Base-by-base conservation (phyloP, 2,329 filamentous ascomycete species). In the Boeremia exigua region DNA sequence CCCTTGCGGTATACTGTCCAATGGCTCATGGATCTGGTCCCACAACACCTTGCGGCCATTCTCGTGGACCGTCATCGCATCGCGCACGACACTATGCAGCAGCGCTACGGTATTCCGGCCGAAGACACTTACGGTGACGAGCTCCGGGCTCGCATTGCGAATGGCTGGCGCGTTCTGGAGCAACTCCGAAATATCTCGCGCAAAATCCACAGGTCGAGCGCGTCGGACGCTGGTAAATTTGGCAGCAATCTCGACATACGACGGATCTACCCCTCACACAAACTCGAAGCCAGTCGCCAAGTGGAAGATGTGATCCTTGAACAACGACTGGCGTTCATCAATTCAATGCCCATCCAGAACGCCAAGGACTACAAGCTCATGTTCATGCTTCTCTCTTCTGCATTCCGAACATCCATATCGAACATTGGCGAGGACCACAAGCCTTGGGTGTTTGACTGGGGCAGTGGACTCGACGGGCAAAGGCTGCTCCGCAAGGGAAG, bases 281-380 rank as follows among this genome's bases (percentile, higher is more conserved):
- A 56, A 58, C 46, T 62, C 23, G 58, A 67, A 43, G 28, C 63
- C 2, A 45, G 58, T 10, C 59, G 48, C 33, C 60, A 58, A 30
- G 60, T 55, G 28, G 69, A 74, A 19, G 57, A 69, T 25, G 4
- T 59, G 27, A 49, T 72, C 10, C 30, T 69, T 11, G 50, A 61
- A 29, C 36, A 43, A 30, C 67, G 67, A 12, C 33, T 73, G 25
- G 55, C 59, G 9, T 69, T 69, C 36, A 62, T 71, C 33, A 44
- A 46, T 7, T 48, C 43, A 4, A 42, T 72, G n/a, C 42, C 62
- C 2, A 42, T 49, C 3, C 55, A 65, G 3, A n/a, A 58, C 15
- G 66, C 66, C 2, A 62, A 65, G 37, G 66, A 73, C 47, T 73
- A 72, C 45, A 67, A 65, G 30, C 60, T 72, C 45, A 68, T 70